Conservation (phyloP, 2,329 filamentous ascomycete genomes). For the Stemphylium vesicarium region DNA sequence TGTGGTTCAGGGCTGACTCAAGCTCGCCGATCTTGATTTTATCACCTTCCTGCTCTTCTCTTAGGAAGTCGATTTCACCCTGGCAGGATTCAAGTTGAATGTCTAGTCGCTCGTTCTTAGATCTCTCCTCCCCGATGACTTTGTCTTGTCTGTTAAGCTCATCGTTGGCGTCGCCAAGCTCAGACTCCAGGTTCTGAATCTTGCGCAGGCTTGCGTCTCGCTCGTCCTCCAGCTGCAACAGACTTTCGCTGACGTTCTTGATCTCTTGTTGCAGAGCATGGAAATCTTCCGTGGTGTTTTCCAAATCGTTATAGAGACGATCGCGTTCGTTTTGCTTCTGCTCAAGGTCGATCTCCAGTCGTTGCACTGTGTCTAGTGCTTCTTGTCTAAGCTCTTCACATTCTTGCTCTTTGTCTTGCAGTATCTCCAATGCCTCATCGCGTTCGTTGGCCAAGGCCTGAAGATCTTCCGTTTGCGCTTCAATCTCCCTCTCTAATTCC, state of each 20-base stretch:
- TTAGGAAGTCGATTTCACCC: constrained; percentile 89
- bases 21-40: constrained; percentile 98
- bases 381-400: constrained; percentile 61
- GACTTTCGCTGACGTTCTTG: constrained; percentile 84
- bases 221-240: constrained; percentile 88
- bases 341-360: constrained; percentile 69
- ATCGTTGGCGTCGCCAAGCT: constrained; percentile 81
- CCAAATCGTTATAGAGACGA: constrained; percentile 72
- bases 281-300: constrained; percentile 83
- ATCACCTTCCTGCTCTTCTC: constrained; percentile 95
- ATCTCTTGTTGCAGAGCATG: constrained; percentile 92
- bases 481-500: constrained; percentile 79
- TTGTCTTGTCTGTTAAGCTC: constrained; percentile 87
- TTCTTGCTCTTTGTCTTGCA: constrained; percentile 67
- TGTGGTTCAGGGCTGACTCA: constrained; percentile 79
- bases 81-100: constrained; percentile 94
- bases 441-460: constrained; percentile 81
- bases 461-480: constrained; percentile 79
- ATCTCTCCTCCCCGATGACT: constrained; percentile 81
- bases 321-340: constrained; percentile 74
- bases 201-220: constrained; percentile 77
- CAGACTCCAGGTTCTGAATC: constrained; percentile 82
- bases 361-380: constrained; percentile 65
- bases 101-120: constrained; percentile 84
- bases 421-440: constrained; percentile 80